Conservation (phyloP, 2,329 filamentous ascomycete species). For the Phoma sp. region DNA sequence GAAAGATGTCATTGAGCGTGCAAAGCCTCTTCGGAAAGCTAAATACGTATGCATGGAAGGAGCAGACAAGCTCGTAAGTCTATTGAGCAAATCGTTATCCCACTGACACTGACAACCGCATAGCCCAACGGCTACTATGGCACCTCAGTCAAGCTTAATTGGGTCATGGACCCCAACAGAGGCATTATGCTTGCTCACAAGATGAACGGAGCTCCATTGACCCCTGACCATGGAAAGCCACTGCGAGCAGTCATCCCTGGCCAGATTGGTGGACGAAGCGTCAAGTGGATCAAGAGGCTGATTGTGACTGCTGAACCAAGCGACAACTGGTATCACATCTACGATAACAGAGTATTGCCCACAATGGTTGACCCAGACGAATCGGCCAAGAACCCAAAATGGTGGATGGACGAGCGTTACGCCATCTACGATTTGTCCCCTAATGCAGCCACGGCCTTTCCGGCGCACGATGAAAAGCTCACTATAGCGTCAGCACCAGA, state of each 20-base stretch:
- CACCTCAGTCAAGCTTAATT: slow-evolving; percentile 85
- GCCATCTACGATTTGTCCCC: slow-evolving; percentile 91
- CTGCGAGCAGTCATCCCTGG: slow-evolving; percentile 84
- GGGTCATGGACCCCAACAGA: slow-evolving; percentile 81
- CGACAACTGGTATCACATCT: slow-evolving; percentile 94
- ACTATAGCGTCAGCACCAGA: slow-evolving; percentile 55
- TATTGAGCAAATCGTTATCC: fast-evolving
- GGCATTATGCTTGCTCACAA: slow-evolving; percentile 87
- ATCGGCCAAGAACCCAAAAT: slow-evolving; percentile 72
- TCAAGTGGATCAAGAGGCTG: slow-evolving; percentile 88
- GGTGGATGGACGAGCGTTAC: slow-evolving; percentile 89
- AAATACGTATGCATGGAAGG: slow-evolving; percentile 91
- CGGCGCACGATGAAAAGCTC: slow-evolving; percentile 76
- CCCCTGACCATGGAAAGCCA: slow-evolving; percentile 85
- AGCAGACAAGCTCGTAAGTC: slow-evolving; percentile 72
- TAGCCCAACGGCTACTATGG: slow-evolving; percentile 86
- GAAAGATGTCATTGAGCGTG: slow-evolving; percentile 70
- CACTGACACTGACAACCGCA: slow-evolving; percentile 16
- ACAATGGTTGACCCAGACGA: slow-evolving; percentile 85
- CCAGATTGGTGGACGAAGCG: slow-evolving; percentile 88
- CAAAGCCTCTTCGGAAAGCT: slow-evolving; percentile 71
- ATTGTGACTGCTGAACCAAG: slow-evolving; percentile 79
- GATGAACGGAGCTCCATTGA: slow-evolving; percentile 85
- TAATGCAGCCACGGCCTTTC: slow-evolving; percentile 82
- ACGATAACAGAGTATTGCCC: slow-evolving; percentile 88